These are phyloP conservation scores for Takakia lepidozioides DNA, from an alignment of 225 moss, liverwort and hornwort species.

Conservation along the genomic window DNA sequence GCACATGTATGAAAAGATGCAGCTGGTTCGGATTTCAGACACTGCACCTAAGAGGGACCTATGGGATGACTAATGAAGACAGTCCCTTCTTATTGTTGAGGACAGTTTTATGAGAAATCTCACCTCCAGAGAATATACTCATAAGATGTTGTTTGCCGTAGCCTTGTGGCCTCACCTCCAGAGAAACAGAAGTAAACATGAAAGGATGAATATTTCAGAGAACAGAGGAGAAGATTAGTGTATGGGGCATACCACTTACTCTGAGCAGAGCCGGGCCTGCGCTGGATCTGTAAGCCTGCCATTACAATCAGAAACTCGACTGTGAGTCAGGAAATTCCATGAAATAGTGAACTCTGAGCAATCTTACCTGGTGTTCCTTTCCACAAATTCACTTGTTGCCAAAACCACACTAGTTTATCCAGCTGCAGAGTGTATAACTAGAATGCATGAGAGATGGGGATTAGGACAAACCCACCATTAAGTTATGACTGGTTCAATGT, in stretches of 20 bases:
- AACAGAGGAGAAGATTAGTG: neutral
- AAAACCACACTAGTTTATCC: neutral
- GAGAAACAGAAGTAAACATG: slow-evolving; percentile 1
- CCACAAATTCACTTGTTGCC: neutral
- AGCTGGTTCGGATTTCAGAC: too few species aligned
- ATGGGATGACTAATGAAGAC: too few species aligned
- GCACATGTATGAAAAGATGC: too few species aligned
- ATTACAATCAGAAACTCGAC: neutral
- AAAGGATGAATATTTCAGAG: neutral
- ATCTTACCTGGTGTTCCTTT: slow-evolving; percentile 1
- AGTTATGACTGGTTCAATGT: too few species aligned
- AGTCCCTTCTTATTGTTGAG: too few species aligned
- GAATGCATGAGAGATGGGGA: neutral
- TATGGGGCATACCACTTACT: slow-evolving; percentile 76
- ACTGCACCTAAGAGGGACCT: too few species aligned
- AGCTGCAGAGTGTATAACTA: neutral
- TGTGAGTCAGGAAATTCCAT: neutral
- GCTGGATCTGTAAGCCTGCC: slow-evolving; percentile 77
- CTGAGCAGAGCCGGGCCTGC: slow-evolving; percentile 53
- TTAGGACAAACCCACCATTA: too few species aligned
- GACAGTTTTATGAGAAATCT: too few species aligned
- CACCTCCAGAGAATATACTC: neutral
- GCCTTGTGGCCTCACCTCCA: neutral
- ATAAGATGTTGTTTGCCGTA: too few species aligned
- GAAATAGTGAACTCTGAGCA: slow-evolving; percentile 1